Base-by-base conservation (phyloP, 352 stramenopile genomes). In the Globisporangium recalcitrans region DNA sequence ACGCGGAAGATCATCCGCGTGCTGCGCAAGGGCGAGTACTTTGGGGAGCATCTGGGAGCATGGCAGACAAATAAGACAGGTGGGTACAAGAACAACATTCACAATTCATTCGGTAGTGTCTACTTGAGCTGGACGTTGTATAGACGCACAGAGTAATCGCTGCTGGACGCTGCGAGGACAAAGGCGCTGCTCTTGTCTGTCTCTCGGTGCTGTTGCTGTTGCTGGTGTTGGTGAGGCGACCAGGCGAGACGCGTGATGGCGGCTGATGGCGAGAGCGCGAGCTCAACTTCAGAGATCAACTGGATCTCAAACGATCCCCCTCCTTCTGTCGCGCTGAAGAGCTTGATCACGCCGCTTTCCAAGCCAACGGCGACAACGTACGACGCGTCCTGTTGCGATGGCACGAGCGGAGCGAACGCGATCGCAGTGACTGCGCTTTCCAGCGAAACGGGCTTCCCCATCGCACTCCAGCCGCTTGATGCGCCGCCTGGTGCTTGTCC, bases 21-120 rank as follows among this genome's bases (percentile, higher is more conserved):
- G 24, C 69, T 91, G 36, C 71, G 72, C 9, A 86, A 87, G 49
- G 82, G 82, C 19, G 80, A 91, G 29, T 91, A 90, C 62, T 88
- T 91, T 61, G 82, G 80, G 4, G 83, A 92, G 48, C n/a, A n/a
- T n/a, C n/a, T n/a, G n/a, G n/a, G n/a, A n/a, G n/a, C n/a, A n/a
- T n/a, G n/a, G n/a, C n/a, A 16, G 16, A 46, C 16, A 21, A 46
- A 46, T 21, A 21, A 5, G 21, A 16, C 16, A 21, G 14, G 16
- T n/a, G 16, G 16, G 38, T 46, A 40, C 8, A 26, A 26, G 22
- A 10, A 38, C 19, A 48, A 67, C n/a, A n/a, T n/a, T n/a, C n/a
- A 60, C 27, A 52, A 34, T 11, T 32, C 9, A 27, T 36, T 47
- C n/a, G 16, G 27, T 27, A 32, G 11, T 40, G 63, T 69, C 58